Evolutionary conservation across 2,329 filamentous ascomycete genomes (phyloP).

Genomic region (Aspergillus intermedius): DNA sequence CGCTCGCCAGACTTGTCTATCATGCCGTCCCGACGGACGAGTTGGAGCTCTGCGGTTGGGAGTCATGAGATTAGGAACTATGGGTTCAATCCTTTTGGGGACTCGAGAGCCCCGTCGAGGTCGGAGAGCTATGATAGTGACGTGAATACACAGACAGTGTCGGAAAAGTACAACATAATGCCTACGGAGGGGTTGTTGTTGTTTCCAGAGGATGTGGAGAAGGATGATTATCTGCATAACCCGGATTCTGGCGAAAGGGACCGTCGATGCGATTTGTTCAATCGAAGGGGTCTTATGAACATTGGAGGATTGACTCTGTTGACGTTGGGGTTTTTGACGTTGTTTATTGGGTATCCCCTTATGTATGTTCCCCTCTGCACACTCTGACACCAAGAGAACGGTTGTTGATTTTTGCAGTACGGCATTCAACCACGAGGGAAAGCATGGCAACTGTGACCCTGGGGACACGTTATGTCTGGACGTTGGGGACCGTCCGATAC

Average conservation of each 20-base stretch:
- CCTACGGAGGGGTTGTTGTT: conserved; percentile 60
- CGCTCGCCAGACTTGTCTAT: conserved; percentile 46
- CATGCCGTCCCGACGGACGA: conserved; percentile 56
- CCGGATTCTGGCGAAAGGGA: conserved; percentile 59
- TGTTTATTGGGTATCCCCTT: conserved; percentile 65
- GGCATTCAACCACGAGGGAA: conserved; percentile 45
- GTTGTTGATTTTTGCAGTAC: conserved; percentile 39
- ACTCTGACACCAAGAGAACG: conserved; percentile 5
- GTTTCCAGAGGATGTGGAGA: conserved; percentile 66
- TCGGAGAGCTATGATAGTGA: conserved; percentile 59
- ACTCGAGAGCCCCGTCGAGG: conserved; percentile 53
- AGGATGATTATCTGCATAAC: conserved; percentile 66
- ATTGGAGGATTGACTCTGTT: conserved; percentile 57
- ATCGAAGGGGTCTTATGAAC: conserved; percentile 57
- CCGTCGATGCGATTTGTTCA: conserved; percentile 60
- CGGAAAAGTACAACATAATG: conserved; percentile 66
- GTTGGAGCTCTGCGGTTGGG: conserved; percentile 56
- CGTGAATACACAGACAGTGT: conserved; percentile 65
- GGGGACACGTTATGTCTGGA: conserved; percentile 45
- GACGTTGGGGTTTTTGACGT: conserved; percentile 53
- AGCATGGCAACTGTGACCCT: conserved; percentile 25
- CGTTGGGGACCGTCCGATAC: conserved; percentile 43
- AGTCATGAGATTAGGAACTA: conserved; percentile 48
- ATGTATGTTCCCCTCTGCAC: conserved; percentile 45
- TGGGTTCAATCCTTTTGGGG: conserved; percentile 53